These are phyloP conservation scores for Crucibulum laeve DNA, from an alignment of 768 basidiomycete genomes.

Conservation along the genomic window DNA sequence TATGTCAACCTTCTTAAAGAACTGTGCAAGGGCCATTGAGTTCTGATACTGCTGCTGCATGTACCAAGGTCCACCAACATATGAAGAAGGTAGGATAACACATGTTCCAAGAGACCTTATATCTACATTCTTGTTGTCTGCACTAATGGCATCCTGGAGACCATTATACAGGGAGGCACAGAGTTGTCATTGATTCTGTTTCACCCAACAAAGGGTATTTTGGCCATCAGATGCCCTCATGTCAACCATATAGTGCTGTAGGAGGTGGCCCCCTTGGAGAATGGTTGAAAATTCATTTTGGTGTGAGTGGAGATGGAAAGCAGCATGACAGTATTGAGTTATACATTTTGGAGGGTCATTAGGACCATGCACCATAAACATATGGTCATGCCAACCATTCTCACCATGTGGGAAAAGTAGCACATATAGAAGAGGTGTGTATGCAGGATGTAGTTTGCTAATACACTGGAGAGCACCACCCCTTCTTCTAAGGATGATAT, in stretches of 20 bases:
- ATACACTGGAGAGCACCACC: conserved; percentile 11
- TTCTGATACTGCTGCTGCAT: conserved; percentile 44
- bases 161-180: conserved; percentile 23
- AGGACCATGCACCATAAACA: too few relatives aligned
- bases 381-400: conserved; percentile 16
- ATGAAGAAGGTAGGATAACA: conserved; percentile 36
- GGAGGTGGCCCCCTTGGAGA: conserved; percentile 27
- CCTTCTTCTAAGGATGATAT: conserved; percentile 13
- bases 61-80: conserved; percentile 33
- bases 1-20: conserved; percentile 32
- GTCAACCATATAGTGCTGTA: conserved; percentile 35
- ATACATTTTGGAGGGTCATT: too few relatives aligned
- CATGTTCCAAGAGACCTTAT: conserved; percentile 24
- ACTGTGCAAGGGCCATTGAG: conserved; percentile 36
- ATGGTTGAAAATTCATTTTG: conserved; percentile 19
- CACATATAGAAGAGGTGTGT: conserved; percentile 17
- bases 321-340: conserved; percentile 22
- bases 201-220: conserved; percentile 23
- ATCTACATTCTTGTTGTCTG: conserved; percentile 16
- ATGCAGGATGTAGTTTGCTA: conserved; percentile 16
- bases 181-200: conserved; percentile 26
- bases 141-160: conserved; percentile 21
- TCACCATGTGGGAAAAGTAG: conserved; percentile 18
- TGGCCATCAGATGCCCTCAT: conserved; percentile 33
- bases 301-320: conserved; percentile 25